Base-by-base conservation (phyloP, 768 basidiomycete species). In the Harrya chromipes region DNA sequence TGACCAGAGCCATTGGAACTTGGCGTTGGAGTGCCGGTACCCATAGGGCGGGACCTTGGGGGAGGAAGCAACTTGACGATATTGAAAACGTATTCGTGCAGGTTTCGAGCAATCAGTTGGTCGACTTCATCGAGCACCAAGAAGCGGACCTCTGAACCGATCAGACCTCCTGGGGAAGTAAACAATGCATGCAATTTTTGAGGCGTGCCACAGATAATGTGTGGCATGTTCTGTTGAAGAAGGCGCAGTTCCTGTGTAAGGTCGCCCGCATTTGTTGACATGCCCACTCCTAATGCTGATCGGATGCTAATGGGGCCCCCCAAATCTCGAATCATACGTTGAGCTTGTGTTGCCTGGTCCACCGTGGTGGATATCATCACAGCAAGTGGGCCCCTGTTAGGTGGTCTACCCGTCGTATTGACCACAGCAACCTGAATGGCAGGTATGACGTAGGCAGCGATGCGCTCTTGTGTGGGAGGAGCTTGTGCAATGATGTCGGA, bases 401-500 rank as follows among this genome's bases (percentile, higher is more conserved):
- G 77, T 29, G 75, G 76, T 11, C 78, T 80, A 24, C 71, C 70
- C 16, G 72, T 57, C 21, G 85, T 77, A 52, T 85, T 79, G 31
- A 83, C 79, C 48, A 94, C 74, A 29, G 88, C 86, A 45, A 87
- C 80, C 61, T 92, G 89, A 39, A 93, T 87, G 24, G 88, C 89
- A 42, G 91, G 93, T 52, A 95, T 93, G 43, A 93, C 85, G 70
- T 99, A 99, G 50, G 94, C 93, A 20, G 95, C 94, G 60, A 99
- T 99, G 40, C 97, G 81, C 67, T 99, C 97, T 67, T 97, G 95
- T 0, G 97, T 98, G 1, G 97, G 94, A 40, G 97, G 97, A 10
- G 95, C 97, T 70, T 99, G 97, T 9, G 95, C 94, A 61, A 99
- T 98, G 63, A 98, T 97, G 61, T 99, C 97, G 33, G 92, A 83